Conservation (phyloP, 179 eudicot species). For the Beta corolliflora region DNA sequence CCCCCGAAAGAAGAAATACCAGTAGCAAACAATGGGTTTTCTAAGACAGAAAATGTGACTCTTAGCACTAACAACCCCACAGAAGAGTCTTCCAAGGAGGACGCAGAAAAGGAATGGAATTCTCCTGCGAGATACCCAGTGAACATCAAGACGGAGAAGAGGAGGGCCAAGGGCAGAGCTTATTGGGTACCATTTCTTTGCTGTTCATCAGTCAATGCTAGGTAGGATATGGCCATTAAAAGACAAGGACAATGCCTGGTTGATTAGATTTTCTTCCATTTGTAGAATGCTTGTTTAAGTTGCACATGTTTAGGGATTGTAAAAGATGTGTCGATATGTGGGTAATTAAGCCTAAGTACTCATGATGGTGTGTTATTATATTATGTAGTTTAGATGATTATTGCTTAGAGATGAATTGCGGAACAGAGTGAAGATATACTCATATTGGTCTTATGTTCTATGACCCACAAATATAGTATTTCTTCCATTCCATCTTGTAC, state of each 20-base stretch:
- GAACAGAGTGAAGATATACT: neutral
- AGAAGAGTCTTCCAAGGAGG: constrained; percentile 27
- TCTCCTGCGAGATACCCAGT: constrained; percentile 67
- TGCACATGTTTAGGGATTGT: constrained; percentile 18
- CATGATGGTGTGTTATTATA: constrained; percentile 13
- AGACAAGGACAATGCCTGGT: neutral
- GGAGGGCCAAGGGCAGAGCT: constrained; percentile 43
- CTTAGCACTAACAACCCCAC: constrained; percentile 26
- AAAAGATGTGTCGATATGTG: constrained; percentile 22
- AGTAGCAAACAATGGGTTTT: constrained; percentile 23
- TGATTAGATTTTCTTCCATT: constrained; percentile 16
- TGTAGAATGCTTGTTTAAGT: constrained; percentile 11
- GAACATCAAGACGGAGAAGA: constrained; percentile 62
- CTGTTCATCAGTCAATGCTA: constrained; percentile 61
- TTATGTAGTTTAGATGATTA: constrained; percentile 17
- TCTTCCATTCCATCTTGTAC: no score
- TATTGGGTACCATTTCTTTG: constrained; percentile 66
- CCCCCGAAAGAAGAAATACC: constrained; percentile 27
- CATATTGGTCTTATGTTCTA: no score
- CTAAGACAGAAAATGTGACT: constrained; percentile 29
- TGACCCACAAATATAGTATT: no score
- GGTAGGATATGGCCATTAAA: constrained; percentile 15
- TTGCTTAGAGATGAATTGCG: neutral
- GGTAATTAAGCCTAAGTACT: neutral
- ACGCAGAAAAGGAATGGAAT: constrained; percentile 59